These are phyloP conservation scores for Macrolepiota dolichaula DNA, from an alignment of 768 basidiomycete genomes.

Conservation along the genomic window DNA sequence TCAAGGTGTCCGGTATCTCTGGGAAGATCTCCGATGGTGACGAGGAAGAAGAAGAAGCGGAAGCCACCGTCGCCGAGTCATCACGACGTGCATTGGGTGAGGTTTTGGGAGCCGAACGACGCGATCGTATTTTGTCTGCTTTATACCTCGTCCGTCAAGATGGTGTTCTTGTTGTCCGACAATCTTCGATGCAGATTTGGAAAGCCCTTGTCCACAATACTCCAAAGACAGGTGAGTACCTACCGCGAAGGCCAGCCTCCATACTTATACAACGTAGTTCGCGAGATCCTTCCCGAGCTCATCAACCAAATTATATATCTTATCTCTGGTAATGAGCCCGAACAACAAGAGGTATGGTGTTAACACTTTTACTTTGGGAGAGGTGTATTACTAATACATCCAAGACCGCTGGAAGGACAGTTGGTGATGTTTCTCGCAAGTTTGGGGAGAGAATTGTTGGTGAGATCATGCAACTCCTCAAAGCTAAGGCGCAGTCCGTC, in stretches of 20 bases:
- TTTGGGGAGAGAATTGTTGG: conserved; percentile 89
- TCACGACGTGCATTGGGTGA: conserved; percentile 86
- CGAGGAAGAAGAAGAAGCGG: conserved; percentile 69
- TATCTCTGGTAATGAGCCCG: conserved; percentile 73
- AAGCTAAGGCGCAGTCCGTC: conserved; percentile 55
- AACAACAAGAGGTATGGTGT: conserved; percentile 79
- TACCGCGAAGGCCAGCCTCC: background rate
- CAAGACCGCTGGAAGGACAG: conserved; percentile 66
- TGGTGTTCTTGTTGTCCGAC: conserved; percentile 82
- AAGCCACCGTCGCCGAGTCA: conserved; percentile 69
- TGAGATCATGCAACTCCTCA: conserved; percentile 80
- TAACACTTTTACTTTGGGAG: background rate
- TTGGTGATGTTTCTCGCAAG: conserved; percentile 88
- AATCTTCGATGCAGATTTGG: conserved; percentile 94
- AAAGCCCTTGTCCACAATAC: conserved; percentile 96
- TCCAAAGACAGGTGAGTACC: conserved; percentile 70
- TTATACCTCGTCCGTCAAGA: conserved; percentile 95
- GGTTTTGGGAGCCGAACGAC: conserved; percentile 81
- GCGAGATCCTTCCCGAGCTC: conserved; percentile 88
- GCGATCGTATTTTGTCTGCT: conserved; percentile 88
- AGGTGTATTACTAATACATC: background rate
- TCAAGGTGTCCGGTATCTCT: conserved; percentile 95
- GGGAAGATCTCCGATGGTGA: conserved; percentile 78
- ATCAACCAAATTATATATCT: conserved; percentile 73
- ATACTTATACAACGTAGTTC: conserved; percentile 42